Evolutionary conservation across 176 grass and related monocot species (phyloP).

Genomic region (Eleusine coracana): DNA sequence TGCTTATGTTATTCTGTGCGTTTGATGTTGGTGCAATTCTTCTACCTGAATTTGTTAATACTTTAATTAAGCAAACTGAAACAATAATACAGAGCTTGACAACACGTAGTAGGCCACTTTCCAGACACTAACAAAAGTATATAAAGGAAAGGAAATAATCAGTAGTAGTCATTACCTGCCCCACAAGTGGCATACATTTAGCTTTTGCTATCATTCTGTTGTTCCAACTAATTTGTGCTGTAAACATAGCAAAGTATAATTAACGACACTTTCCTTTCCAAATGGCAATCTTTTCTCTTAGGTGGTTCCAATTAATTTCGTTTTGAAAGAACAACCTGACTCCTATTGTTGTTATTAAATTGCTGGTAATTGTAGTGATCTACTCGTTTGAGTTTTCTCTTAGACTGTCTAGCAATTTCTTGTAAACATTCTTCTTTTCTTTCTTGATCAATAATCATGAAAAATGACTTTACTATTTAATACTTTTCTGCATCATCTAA

Average conservation of each 20-base stretch:
- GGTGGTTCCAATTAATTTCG: slow-evolving; percentile 26
- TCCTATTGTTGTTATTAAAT: slow-evolving; percentile 14
- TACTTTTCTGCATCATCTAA: slow-evolving; percentile 13
- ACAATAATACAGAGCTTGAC: slow-evolving; percentile 16
- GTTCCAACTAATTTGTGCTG: slow-evolving; percentile 46
- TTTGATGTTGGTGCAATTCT: slow-evolving; percentile 14
- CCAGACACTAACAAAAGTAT: slow-evolving; percentile 31
- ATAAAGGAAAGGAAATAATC: slow-evolving; percentile 38
- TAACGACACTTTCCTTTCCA: slow-evolving; percentile 22
- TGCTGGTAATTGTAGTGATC: slow-evolving; percentile 9
- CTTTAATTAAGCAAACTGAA: slow-evolving; percentile 12
- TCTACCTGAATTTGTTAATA: slow-evolving; percentile 22
- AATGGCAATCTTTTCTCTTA: slow-evolving; percentile 32
- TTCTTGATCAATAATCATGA: slow-evolving; percentile 7
- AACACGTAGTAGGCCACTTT: slow-evolving; percentile 44
- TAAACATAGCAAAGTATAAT: slow-evolving; percentile 36
- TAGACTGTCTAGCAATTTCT: slow-evolving; percentile 9
- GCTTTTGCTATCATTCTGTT: slow-evolving; percentile 43
- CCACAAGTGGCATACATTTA: slow-evolving; percentile 31
- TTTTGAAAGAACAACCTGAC: slow-evolving; percentile 6
- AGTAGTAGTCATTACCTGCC: slow-evolving; percentile 40
- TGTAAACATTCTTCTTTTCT: slow-evolving; percentile 23
- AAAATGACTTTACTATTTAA: slow-evolving; percentile 2
- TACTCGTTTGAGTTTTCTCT: neutral
- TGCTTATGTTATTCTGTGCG: neutral